Base-by-base conservation (phyloP, 2,329 filamentous ascomycete species). In the Zasmidium angulare region DNA sequence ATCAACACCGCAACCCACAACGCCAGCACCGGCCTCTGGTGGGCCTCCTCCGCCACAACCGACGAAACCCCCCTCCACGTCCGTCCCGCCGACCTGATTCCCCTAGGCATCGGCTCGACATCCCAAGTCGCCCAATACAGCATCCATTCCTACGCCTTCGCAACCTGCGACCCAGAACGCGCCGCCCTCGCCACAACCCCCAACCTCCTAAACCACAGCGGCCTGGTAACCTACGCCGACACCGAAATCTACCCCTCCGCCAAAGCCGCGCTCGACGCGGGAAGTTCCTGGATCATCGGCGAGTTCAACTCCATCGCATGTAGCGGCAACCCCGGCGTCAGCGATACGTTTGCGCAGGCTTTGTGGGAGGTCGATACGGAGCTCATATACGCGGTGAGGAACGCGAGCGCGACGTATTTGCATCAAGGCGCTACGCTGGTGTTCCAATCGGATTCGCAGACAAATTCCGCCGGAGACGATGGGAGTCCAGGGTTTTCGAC, bases 261-360 rank as follows among this genome's bases (percentile, higher is more conserved):
- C 0, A 55, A 66, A 43, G 68, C 69, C 2, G 68, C 69, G 3
- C 61, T 71, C 10, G 68, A 67, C 24, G 59, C 63, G 7, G 68
- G 67, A 20, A 65, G 53, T n/a, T 56, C 60, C 1, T 71, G 69
- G 69, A 64, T 71, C 50, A 71, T 77, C 17, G 76, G 75, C 40
- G 76, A 78, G 59, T 76, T 75, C 66, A 78, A 77, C 68, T 74
- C 71, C 3, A 74, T 78, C 50, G 72, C 75, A 4, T 78, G 76
- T 60, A 71, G 68, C n/a, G 76, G 76, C 7, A 70, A 69, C 23
- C 73, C 74, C 0, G 70, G 71, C 56, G 75, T 78, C n/a, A 73
- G 72, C 2, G 76, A 78, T 59, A 76, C 75, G 0, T 77, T 77
- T 55, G 75, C 74, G 1, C 72, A 77, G 56, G 75, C 76, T 0